Base-by-base conservation (phyloP, 129 eudicot genomes). In the Pulicaria dysenterica region DNA sequence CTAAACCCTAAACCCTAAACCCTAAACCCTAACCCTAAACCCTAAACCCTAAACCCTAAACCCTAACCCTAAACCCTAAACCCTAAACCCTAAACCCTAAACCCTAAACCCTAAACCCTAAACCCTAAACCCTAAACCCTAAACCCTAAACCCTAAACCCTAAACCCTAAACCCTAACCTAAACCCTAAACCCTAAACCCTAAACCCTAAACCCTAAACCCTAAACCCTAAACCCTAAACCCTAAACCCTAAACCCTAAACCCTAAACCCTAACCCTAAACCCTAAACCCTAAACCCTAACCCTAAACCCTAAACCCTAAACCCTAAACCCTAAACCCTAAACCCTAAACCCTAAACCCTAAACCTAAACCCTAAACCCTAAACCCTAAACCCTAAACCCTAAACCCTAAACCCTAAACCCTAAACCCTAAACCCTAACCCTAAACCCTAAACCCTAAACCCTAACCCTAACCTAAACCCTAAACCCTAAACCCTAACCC, bases 321-420 rank as follows among this genome's bases (percentile, higher is more conserved):
- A 61, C 67, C 67, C 67, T 60, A 60, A 60, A 60, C 67, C 67
- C 67, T 60, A 58, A 60, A 60, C 67, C 67, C 67, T 40, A 61
- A 61, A 61, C 67, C 67, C 67, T 40, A 38, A 61, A 61, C 67
- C 67, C 67, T 40, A 61, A 61, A 34, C 67, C 67, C 24, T 15
- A 61, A 61, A 7, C 67, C n/a, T n/a, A n/a, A 38, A 61, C 38
- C 46, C 67, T 43, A 3, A 34, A 58, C 34, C 64, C 64, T 43
- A 9, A 58, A 58, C 34, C 64, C 64, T 43, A 3, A 47, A 67
- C 37, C 47, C 67, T 40, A 37, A 61, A 38, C 44, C 67, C 67
- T 13, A 37, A 58, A 58, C 39, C 64, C 64, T 7, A 19, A 58
- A 58, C 39, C 64, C 64, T 6, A 3, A 58, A 58, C 6, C 64